Evolutionary conservation across 768 basidiomycete species (phyloP).

Genomic region (Lepiota venenata): DNA sequence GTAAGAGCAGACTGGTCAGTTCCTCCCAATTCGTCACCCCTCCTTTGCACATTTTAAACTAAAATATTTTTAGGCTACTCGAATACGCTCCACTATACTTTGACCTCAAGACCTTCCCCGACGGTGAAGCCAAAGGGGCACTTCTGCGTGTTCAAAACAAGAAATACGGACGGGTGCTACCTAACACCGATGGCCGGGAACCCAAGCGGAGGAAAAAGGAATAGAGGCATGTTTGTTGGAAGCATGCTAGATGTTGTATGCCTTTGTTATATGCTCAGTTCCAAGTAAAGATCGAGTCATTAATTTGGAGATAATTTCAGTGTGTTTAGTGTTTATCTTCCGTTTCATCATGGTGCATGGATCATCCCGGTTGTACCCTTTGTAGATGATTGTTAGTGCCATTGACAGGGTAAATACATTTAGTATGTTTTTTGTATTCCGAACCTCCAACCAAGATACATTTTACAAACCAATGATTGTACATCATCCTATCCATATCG

Average conservation of each 20-base stretch:
- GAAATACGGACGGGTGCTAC: slow-evolving; percentile 24
- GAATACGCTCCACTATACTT: slow-evolving; percentile 56
- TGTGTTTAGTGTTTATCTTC: too few relatives aligned
- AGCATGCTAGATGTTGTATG: background rate
- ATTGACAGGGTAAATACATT: too few relatives aligned
- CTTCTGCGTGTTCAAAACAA: slow-evolving; percentile 55
- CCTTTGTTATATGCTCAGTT: too few relatives aligned
- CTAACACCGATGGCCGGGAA: slow-evolving; percentile 20
- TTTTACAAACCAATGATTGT: too few relatives aligned
- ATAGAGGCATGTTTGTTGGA: background rate
- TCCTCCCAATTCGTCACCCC: background rate
- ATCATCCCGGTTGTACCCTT: too few relatives aligned
- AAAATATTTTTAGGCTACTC: slow-evolving; percentile 29
- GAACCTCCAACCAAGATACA: too few relatives aligned
- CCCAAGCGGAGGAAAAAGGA: slow-evolving; percentile 27
- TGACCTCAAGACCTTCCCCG: slow-evolving; percentile 59
- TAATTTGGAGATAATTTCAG: too few relatives aligned
- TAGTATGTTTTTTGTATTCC: too few relatives aligned
- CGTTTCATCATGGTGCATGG: too few relatives aligned
- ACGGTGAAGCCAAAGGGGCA: slow-evolving; percentile 69
- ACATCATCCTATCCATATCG: too few relatives aligned
- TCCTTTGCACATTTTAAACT: slow-evolving; percentile 2
- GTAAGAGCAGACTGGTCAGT: slow-evolving; percentile 80
- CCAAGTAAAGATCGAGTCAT: too few relatives aligned
- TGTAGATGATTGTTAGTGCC: too few relatives aligned